Conservation (phyloP, 768 basidiomycete genomes). For the Termitomyces sp. region DNA sequence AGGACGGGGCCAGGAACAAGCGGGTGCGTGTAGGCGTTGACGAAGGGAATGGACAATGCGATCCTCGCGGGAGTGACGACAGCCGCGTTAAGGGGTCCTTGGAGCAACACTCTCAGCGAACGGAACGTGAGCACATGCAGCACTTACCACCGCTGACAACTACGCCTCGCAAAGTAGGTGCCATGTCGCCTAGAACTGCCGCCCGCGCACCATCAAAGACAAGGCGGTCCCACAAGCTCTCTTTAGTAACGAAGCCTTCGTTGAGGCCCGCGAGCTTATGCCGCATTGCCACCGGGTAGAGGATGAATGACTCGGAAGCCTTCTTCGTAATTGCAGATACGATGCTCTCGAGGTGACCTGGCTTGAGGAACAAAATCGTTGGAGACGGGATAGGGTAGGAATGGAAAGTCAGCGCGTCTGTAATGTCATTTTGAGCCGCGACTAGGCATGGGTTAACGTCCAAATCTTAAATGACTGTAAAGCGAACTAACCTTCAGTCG, state of each 20-base stretch:
- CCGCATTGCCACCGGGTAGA: slow-evolving; percentile 63
- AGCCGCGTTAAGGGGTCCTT: slow-evolving; percentile 46
- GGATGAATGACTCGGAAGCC: slow-evolving; percentile 46
- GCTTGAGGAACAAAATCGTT: slow-evolving; percentile 71
- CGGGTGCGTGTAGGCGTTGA: slow-evolving; percentile 57
- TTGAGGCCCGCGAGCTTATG: slow-evolving; percentile 68
- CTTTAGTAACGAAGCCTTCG: slow-evolving; percentile 73
- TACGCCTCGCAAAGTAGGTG: slow-evolving; percentile 58
- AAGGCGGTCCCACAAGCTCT: slow-evolving; percentile 80
- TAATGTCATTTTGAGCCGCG: slow-evolving; percentile 24
- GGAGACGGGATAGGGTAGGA: slow-evolving; percentile 63
- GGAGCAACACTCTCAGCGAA: not conserved
- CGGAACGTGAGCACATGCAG: not conserved
- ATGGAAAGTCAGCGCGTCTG: slow-evolving; percentile 42
- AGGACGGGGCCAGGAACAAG: slow-evolving; percentile 72
- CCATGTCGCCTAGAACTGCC: slow-evolving; percentile 52
- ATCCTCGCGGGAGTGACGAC: slow-evolving; percentile 60
- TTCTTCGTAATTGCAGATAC: slow-evolving; percentile 45
- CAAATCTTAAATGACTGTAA: too few relatives aligned
- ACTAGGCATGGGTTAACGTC: slow-evolving; percentile 6
- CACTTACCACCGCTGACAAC: slow-evolving; percentile 67
- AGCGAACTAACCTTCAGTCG: slow-evolving; percentile 32
- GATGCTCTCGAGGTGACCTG: slow-evolving; percentile 54
- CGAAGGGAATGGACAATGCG: slow-evolving; percentile 71
- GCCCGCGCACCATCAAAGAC: slow-evolving; percentile 67